Conservation (phyloP, 2,329 filamentous ascomycete species). For the Fusarium anguioides region DNA sequence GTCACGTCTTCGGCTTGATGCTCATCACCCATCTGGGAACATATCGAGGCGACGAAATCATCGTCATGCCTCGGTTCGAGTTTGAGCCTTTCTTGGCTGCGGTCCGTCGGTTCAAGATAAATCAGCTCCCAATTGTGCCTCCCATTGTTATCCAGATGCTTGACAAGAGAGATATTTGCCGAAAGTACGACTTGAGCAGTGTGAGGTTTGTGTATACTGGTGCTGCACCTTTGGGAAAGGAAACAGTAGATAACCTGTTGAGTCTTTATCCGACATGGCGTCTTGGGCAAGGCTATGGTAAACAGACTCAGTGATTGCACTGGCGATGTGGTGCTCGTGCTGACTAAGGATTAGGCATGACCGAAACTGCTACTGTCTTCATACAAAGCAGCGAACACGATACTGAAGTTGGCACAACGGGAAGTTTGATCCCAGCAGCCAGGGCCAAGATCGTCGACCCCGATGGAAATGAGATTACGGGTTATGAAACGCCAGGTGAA, state of each 20-base stretch:
- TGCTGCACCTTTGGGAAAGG: constrained; percentile 77
- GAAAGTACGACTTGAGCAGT: constrained; percentile 19
- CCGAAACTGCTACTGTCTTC: constrained; percentile 6
- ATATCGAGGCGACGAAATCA: constrained; percentile 77
- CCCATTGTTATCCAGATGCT: constrained; percentile 24
- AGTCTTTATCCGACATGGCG: constrained; percentile 71
- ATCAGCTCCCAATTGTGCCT: constrained; percentile 5
- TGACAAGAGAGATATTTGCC: not conserved
- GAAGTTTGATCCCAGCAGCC: constrained; percentile 71
- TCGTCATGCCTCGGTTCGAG: constrained; percentile 82
- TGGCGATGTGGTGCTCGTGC: too few species aligned
- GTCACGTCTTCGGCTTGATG: constrained; percentile 83
- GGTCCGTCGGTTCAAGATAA: constrained; percentile 7
- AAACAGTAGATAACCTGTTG: constrained; percentile 72
- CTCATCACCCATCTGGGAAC: constrained; percentile 73
- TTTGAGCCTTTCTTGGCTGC: constrained; percentile 65
- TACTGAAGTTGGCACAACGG: constrained; percentile 74
- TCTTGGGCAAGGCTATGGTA: constrained; percentile 79
- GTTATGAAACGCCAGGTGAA: constrained; percentile 79
- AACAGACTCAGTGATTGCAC: too few species aligned
- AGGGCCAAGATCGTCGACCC: constrained; percentile 71
- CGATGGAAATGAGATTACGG: constrained; percentile 75
- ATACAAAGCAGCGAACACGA: constrained; percentile 63
- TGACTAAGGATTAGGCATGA: constrained; percentile 51
- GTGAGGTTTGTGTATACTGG: constrained; percentile 21